Conservation (phyloP, 2,329 filamentous ascomycete genomes). For the Penicillium sp. region DNA sequence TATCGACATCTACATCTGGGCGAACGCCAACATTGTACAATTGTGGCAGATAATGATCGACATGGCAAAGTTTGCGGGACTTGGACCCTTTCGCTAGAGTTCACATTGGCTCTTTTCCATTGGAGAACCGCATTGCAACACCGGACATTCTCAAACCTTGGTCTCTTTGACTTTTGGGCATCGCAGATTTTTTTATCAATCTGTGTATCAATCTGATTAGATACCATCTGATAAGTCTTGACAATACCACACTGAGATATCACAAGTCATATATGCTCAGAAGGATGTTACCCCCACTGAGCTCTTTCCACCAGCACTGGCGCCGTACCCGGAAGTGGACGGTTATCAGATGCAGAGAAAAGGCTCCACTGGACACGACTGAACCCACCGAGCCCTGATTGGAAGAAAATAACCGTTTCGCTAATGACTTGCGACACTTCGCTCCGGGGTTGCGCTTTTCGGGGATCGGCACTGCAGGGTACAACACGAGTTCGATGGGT, state of each 20-base stretch:
- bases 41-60: background rate
- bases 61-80: background rate
- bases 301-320: too few relatives aligned
- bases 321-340: too few relatives aligned
- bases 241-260: slow-evolving; percentile 4
- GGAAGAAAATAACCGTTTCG: background rate
- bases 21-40: background rate
- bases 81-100: background rate
- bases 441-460: background rate
- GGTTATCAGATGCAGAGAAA: background rate
- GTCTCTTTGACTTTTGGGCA: background rate
- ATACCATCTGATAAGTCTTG: background rate
- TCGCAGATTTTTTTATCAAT: background rate
- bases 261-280: background rate
- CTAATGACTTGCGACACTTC: background rate
- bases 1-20: background rate
- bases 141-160: background rate
- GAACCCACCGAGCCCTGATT: background rate
- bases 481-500: background rate
- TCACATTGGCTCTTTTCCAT: background rate
- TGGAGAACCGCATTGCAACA: background rate
- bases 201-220: slow-evolving; percentile 19
- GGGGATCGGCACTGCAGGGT: background rate
- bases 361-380: background rate
- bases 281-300: too few relatives aligned